Evolutionary conservation across 805 yeast species (phyloP), one percentile per base, ranked within the genome.

Genomic region (Sugiyamaella marilandica): DNA sequence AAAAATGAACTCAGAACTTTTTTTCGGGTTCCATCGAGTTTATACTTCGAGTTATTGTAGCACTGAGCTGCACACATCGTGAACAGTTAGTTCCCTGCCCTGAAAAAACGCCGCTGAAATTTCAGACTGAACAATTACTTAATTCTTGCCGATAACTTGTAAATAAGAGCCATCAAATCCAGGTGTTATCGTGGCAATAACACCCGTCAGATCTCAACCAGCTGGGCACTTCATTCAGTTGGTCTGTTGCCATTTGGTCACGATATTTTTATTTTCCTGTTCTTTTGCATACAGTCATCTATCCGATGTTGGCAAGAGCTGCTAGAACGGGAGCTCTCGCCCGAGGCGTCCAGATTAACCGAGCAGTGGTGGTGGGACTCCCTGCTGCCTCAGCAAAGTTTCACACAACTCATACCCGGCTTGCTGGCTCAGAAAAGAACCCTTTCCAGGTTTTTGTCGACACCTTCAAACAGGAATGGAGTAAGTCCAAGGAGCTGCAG

Each of bases 371-470:
- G 2, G 33, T 5, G 11, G 16, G 7, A 14, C 14, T 26, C 13
- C 14, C 18, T 10, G 24, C 4, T 45, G n/a, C 18, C 4, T n/a
- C n/a, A 14, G 44, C 41, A 16, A 43, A 55, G 14, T 21, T 44
- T 31, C 47, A 44, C 10, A 44, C 47, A 4, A 19, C 21, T 9
- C 45, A 21, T 13, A 11, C 24, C 5, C 5, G 21, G 13, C 21
- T 21, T 13, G 43, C 43, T 31, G 36, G 37, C 13, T 51, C 59
- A 16, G 64, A 58, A 39, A 66, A 65, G 58, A 63, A 68, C 32
- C 98, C 99, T 14, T 72, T 90, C 66, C 90, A 89, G 68, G 96
- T 94, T 52, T 94, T 94, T 69, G 82, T 89, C 59, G 95, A 94
- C 57, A 92, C 98, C 0, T 94, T 94, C 74, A 84, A 80, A 65